Base-by-base conservation (phyloP, 371 early-diverging fungal species). In the Actinomortierella wolfii region DNA sequence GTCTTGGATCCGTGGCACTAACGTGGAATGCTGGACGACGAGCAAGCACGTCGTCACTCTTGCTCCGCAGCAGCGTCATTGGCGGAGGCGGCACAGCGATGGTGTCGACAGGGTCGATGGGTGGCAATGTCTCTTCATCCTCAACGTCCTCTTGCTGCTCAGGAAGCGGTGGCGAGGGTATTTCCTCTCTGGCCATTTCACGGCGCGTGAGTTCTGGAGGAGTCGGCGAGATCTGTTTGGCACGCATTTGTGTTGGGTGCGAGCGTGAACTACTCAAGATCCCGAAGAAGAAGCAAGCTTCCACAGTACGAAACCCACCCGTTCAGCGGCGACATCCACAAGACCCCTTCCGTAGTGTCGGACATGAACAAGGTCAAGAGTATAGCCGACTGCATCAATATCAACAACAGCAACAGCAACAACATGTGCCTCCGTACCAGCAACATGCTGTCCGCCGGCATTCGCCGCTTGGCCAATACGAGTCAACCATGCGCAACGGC, bases 201-300 rank as follows among this genome's bases (percentile, higher is more conserved):
- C 57, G 71, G 4, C 53, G 71, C 54, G 64, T 64, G 65, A 70
- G 61, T n/a, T 70, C 71, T 24, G 65, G 71, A 34, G 71, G 71
- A 4, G 65, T 70, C 3, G 71, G 71, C 23, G 58, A 70, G 51
- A 59, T 70, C 0, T 70, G 71, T 44, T 41, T 70, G 20, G 71
- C 71, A 8, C 53, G 71, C 53, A 70, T 70, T n/a, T 70, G 71
- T 41, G 71, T 70, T 15, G 71, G 71, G 24, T 70, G 71, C 28
- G 71, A 70, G 42, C 60, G 71, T 45, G 71, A 70, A 49, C 45
- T 70, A 15, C 47, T 70, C 28, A 70, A 64, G 50, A 61, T 65
- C 46, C 64, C 56, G 3, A 61, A 61, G 3, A 68, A 60, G 21
- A 67, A 66, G 51, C 61, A 67, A 34, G 64, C 67, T 45, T 63